Conservation (phyloP, 169 alveolate species). For the Plasmodium blacklocki region DNA sequence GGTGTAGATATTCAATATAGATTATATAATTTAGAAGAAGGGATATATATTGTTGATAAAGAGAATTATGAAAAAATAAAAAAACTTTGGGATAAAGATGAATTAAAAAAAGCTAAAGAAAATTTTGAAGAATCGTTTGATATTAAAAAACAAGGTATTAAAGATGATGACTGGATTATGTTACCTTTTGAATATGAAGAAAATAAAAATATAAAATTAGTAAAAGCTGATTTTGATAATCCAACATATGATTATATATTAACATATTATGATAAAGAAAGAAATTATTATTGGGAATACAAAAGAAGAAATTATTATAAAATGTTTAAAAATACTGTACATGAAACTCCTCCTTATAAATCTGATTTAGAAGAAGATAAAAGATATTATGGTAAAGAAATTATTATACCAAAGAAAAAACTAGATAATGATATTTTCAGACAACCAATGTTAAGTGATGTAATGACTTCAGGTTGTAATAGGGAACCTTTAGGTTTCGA, state of each 20-base stretch:
- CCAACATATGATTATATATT: slow-evolving; percentile 86
- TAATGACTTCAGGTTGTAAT: slow-evolving; percentile 79
- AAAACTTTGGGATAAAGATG: slow-evolving; percentile 75
- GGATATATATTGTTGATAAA: slow-evolving; percentile 78
- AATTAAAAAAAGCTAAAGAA: slow-evolving; percentile 43
- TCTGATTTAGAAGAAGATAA: slow-evolving; percentile 65
- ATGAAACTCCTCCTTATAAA: slow-evolving; percentile 59
- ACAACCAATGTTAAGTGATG: slow-evolving; percentile 87
- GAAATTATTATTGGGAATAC: slow-evolving; percentile 80
- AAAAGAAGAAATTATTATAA: slow-evolving; percentile 81
- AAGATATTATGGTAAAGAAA: slow-evolving; percentile 73
- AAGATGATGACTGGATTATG: slow-evolving; percentile 77
- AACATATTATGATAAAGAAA: slow-evolving; percentile 82
- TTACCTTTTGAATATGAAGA: slow-evolving; percentile 81
- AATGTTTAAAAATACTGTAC: slow-evolving; percentile 55
- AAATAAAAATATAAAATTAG: slow-evolving; percentile 79
- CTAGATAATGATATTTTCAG: slow-evolving; percentile 85
- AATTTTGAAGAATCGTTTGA: slow-evolving; percentile 38
- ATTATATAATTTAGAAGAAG: slow-evolving; percentile 75
- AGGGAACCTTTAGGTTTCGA: slow-evolving; percentile 62
- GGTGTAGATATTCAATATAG: slow-evolving; percentile 70
- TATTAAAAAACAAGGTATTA: slow-evolving; percentile 69
- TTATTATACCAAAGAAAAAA: slow-evolving; percentile 79
- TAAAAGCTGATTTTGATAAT: slow-evolving; percentile 81
- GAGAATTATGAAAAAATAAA: slow-evolving; percentile 69